Percentiles rank a stretch among this genome's conserved stretches.
Evolutionary conservation across 768 basidiomycete genomes (phyloP).

Genomic region (Boletus pseudo-olivaceus): DNA sequence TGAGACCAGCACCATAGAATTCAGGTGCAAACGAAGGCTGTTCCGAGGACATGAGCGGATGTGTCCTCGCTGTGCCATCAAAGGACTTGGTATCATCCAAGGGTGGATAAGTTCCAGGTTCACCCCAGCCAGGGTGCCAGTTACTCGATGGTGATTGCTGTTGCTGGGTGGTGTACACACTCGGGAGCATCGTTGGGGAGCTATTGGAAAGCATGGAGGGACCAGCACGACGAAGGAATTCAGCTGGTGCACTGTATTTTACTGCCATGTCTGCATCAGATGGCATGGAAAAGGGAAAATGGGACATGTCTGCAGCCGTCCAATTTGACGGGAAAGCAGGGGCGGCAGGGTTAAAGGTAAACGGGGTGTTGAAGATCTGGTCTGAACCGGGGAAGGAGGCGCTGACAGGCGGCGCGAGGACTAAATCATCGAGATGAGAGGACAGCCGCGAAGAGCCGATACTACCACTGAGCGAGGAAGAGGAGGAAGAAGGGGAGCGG

Average conservation of each 20-base stretch:
- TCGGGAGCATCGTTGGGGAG: constrained; percentile 7
- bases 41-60: constrained; percentile 23
- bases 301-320: constrained; percentile 18
- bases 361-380: constrained; percentile 31
- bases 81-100: constrained; percentile 30
- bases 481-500: constrained; percentile 33
- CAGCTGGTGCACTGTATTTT: constrained; percentile 47
- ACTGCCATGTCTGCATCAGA: constrained; percentile 40
- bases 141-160: constrained; percentile 11
- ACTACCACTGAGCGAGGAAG: constrained; percentile 22
- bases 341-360: constrained; percentile 26
- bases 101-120: constrained; percentile 18
- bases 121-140: constrained; percentile 30
- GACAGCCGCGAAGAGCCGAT: constrained; percentile 24
- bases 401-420: constrained; percentile 36
- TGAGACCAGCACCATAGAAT: constrained; percentile 12
- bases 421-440: constrained; percentile 39
- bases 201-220: constrained; percentile 6
- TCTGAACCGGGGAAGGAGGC: constrained; percentile 19
- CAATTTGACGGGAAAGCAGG: constrained; percentile 17
- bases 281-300: constrained; percentile 18
- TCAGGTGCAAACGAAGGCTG: constrained; percentile 20
- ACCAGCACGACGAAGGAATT: constrained; percentile 38
- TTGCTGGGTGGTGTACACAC: constrained; percentile 19
- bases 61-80: constrained; percentile 17